Evolutionary conservation across 2,329 filamentous ascomycete genomes (phyloP).

Genomic region (Daldinia sp.): DNA sequence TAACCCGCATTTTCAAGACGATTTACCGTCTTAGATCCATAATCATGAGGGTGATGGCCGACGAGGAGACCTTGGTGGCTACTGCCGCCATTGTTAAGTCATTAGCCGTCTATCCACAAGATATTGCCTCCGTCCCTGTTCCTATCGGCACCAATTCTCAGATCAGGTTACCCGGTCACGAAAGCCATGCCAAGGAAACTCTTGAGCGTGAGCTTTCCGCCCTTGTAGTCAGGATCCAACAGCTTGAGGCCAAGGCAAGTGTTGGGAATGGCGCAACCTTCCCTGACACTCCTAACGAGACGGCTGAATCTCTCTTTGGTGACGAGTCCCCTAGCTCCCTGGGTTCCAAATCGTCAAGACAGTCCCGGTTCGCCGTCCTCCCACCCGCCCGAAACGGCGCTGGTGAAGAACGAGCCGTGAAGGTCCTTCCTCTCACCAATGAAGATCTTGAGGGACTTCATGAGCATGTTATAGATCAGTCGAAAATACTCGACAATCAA

Average conservation of each 20-base stretch:
- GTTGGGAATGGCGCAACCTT: slow-evolving; percentile 69
- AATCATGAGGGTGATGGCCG: slow-evolving; percentile 58
- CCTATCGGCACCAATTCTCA: slow-evolving; percentile 60
- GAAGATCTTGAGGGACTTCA: slow-evolving; percentile 87
- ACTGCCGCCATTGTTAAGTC: slow-evolving; percentile 66
- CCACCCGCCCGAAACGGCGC: slow-evolving; percentile 54
- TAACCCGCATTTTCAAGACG: slow-evolving; percentile 23
- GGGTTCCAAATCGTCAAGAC: slow-evolving; percentile 57
- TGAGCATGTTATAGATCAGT: slow-evolving; percentile 93
- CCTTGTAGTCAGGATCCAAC: slow-evolving; percentile 80
- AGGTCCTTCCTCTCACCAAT: slow-evolving; percentile 73
- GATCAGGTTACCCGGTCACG: slow-evolving; percentile 80
- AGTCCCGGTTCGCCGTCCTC: slow-evolving; percentile 61
- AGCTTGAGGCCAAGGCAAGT: slow-evolving; percentile 82
- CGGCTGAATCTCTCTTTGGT: slow-evolving; percentile 72
- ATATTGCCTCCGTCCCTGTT: slow-evolving; percentile 54
- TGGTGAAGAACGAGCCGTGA: slow-evolving; percentile 54
- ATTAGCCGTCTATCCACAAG: slow-evolving; percentile 61
- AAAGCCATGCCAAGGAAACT: slow-evolving; percentile 78
- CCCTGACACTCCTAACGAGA: slow-evolving; percentile 86
- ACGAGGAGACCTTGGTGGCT: slow-evolving; percentile 67
- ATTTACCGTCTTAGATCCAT: slow-evolving; percentile 23
- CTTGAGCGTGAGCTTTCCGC: slow-evolving; percentile 87
- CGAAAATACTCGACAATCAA: slow-evolving; percentile 89
- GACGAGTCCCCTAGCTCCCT: slow-evolving; percentile 62